Evolutionary conservation across 495 filamentous ascomycete genomes (phyloP).

Genomic region (Poronia punctata): DNA sequence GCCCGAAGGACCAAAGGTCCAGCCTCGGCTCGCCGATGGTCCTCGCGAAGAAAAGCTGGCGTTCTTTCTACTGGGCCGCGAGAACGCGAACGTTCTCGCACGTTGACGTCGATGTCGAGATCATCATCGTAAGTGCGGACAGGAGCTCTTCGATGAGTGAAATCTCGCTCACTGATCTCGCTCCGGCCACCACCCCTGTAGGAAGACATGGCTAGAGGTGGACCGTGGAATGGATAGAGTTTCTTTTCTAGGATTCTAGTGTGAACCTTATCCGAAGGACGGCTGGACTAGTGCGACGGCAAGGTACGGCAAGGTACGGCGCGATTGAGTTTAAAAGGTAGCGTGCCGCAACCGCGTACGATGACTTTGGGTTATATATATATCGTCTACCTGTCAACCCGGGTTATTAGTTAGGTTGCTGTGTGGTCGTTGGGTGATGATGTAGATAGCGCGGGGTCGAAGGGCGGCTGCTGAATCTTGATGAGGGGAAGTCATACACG

Average conservation of each 20-base stretch:
- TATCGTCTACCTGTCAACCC: too few species aligned
- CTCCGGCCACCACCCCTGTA: constrained; percentile 24
- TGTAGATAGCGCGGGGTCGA: too few species aligned
- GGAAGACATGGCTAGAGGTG: constrained; percentile 19
- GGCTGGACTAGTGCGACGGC: too few species aligned
- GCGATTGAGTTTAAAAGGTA: too few species aligned
- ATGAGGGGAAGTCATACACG: too few species aligned
- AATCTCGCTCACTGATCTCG: constrained; percentile 38
- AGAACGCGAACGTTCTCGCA: constrained; percentile 30
- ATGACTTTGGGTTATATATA: too few species aligned
- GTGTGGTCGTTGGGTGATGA: too few species aligned
- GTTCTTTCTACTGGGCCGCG: constrained; percentile 25
- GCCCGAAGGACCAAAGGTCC: constrained; percentile 38
- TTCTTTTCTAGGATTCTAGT: constrained; percentile 8
- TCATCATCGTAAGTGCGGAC: constrained; percentile 30
- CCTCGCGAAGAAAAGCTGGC: constrained; percentile 36
- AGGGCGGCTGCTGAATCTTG: too few species aligned
- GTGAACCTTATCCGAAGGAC: too few species aligned
- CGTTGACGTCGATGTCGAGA: constrained; percentile 19
- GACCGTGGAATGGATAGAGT: constrained; percentile 13
- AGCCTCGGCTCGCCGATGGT: constrained; percentile 28
- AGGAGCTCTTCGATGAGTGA: constrained; percentile 21
- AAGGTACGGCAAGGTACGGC: too few species aligned
- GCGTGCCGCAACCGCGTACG: too few species aligned
- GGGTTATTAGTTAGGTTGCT: too few species aligned